Conservation (phyloP, 306 rosid species). For the Alnus glutinosa region DNA sequence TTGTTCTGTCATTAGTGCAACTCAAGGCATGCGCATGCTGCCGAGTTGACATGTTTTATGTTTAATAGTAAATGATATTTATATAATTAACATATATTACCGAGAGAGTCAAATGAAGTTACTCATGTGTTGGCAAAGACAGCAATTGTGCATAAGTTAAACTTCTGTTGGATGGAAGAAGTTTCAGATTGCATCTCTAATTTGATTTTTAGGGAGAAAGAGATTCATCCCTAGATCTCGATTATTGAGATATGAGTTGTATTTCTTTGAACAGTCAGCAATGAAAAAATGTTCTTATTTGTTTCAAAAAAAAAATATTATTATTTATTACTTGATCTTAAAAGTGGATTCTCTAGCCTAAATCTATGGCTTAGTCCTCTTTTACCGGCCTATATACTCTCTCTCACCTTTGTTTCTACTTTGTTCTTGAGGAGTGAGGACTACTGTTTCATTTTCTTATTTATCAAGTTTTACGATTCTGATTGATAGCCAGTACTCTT, state of each 20-base stretch:
- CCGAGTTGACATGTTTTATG: slow-evolving; percentile 52
- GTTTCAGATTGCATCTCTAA: no score
- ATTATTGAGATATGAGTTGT: no score
- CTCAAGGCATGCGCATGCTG: slow-evolving; percentile 53
- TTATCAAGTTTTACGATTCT: slow-evolving; percentile 11
- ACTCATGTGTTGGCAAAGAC: no score
- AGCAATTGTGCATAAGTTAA: no score
- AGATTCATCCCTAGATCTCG: no score
- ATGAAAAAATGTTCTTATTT: no score
- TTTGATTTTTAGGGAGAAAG: no score
- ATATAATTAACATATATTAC: background rate
- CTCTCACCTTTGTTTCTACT: slow-evolving; percentile 37
- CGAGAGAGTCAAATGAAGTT: no score
- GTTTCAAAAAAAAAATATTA: no score
- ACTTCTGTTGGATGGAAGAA: no score
- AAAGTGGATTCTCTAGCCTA: slow-evolving; percentile 51
- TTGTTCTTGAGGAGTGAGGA: slow-evolving; percentile 34
- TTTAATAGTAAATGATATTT: slow-evolving; percentile 37
- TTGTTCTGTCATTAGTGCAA: slow-evolving; percentile 37
- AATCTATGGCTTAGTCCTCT: slow-evolving; percentile 47
- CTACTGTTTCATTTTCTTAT: slow-evolving; percentile 36
- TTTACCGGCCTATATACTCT: slow-evolving; percentile 51
- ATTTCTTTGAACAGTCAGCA: no score
- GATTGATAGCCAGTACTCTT: slow-evolving; percentile 25
- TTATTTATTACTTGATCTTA: slow-evolving; percentile 22